phyloP scores from a whole-genome alignment of 306 rosid genomes.

The Sicyos edulis region DNA sequence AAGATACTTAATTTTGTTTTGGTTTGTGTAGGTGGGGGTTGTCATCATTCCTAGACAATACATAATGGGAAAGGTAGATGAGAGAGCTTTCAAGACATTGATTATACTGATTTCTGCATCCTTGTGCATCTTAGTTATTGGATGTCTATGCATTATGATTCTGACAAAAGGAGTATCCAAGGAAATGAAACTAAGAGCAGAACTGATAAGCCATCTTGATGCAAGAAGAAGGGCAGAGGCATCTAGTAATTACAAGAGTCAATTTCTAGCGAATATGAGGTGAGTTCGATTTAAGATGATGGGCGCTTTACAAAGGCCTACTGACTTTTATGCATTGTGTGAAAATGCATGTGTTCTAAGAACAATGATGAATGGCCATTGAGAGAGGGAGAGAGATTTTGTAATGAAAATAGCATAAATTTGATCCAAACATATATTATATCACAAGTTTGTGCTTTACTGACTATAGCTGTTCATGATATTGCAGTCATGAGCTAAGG shows the following conservation, averaged over 20 bases:
- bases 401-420: background rate
- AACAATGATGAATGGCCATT: background rate
- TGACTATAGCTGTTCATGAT: slow-evolving; percentile 13
- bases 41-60: slow-evolving; percentile 86
- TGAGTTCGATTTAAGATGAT: slow-evolving; percentile 26
- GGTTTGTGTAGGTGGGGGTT: slow-evolving; percentile 84
- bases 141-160: slow-evolving; percentile 88
- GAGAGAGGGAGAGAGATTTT: background rate
- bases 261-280: slow-evolving; percentile 99
- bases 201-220: slow-evolving; percentile 83
- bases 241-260: slow-evolving; percentile 93
- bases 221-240: slow-evolving; percentile 99
- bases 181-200: slow-evolving; percentile 98
- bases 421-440: background rate
- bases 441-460: background rate
- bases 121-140: slow-evolving; percentile 73
- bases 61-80: slow-evolving; percentile 95
- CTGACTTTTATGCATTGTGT: background rate
- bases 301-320: background rate
- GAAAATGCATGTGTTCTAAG: background rate
- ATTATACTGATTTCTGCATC: slow-evolving; percentile 88
- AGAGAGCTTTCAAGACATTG: slow-evolving; percentile 90
- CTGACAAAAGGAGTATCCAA: slow-evolving; percentile 96
- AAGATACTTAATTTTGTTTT: slow-evolving; percentile 20
- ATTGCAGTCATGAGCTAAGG: slow-evolving; percentile 86